phyloP scores from a whole-genome alignment of 2,329 filamentous ascomycete species.

The Tolypocladium tundrense region DNA sequence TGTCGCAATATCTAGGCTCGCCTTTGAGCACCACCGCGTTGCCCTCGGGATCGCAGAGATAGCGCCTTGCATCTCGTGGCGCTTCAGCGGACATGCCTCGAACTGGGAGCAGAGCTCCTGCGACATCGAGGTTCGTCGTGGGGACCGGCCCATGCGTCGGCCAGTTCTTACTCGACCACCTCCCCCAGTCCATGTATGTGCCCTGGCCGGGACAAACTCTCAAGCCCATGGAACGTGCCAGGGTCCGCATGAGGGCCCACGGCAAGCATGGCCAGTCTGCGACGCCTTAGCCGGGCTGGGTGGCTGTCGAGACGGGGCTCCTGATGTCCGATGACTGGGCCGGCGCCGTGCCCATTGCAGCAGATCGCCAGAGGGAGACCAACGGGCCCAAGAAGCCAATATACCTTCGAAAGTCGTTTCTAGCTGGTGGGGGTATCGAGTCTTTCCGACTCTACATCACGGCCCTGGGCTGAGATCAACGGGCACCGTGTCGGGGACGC shows the following conservation, averaged over 20 bases:
- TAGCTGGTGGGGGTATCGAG: conserved; percentile 9
- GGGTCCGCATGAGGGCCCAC: conserved; percentile 24
- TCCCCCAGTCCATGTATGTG: conserved; percentile 27
- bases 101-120: conserved; percentile 34
- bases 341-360: conserved; percentile 17
- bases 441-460: conserved; percentile 37
- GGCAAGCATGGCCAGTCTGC: conserved; percentile 11
- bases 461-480: conserved; percentile 32
- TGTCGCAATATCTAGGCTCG: conserved; percentile 27
- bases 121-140: conserved; percentile 28
- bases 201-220: conserved; percentile 18
- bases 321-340: conserved; percentile 18
- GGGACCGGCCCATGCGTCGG: not conserved
- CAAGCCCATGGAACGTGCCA: conserved; percentile 17
- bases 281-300: conserved; percentile 16
- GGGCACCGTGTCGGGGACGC: conserved; percentile 27
- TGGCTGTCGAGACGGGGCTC: conserved; percentile 25
- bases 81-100: conserved; percentile 25
- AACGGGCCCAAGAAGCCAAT: conserved; percentile 18
- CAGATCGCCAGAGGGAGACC: conserved; percentile 16
- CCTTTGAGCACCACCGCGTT: conserved; percentile 30
- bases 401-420: conserved; percentile 24
- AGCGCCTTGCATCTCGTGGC: conserved; percentile 35
- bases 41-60: conserved; percentile 33
- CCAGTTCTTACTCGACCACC: conserved; percentile 18